Base-by-base conservation (phyloP, 2,329 filamentous ascomycete species). In the Fusarium bulbicola region DNA sequence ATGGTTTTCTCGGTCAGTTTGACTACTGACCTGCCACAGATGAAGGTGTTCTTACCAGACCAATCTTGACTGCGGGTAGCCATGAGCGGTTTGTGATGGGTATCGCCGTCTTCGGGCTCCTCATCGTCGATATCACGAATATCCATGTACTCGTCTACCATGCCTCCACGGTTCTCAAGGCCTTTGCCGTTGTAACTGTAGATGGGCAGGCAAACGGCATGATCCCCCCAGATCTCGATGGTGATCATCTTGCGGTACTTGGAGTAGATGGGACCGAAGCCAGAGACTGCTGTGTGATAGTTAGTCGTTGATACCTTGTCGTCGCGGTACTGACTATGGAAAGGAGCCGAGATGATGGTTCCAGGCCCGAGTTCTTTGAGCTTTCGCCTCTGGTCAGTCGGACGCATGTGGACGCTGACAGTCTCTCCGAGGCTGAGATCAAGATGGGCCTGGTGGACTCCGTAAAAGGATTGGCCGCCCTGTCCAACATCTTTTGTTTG, bases 241-340 rank as follows among this genome's bases (percentile, higher is more conserved):
- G 76, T 49, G 24, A 77, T 42, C 66, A 77, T 73, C 63, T 74
- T 77, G n/a, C 74, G 71, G 30, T 76, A 77, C 21, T 77, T 77
- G 32, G 75, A 77, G 59, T 74, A 59, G n/a, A 76, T 60, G 6
- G 69, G 26, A 7, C 75, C 74, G 40, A 66, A 69, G 3, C 37
- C 50, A 7, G 71, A 69, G 36, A 67, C 58, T 15, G 64, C 59
- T 20, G 60, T 40, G 52, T 74, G 67, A 36, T 32, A 20, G 21
- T 73, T 49, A 5, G 39, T 15, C 2, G 62, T 57, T 4, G 50
- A 30, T 4, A 76, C 56, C 13, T 40, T 45, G 14, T 72, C 43
- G 1, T 57, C 30, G 20, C 58, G 60, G 20, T 62, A 56, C 16
- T 74, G 68, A 18, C 40, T 66, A 24, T 77, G 75, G 20, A 67